Evolutionary conservation across 2,329 filamentous ascomycete genomes (phyloP).

Genomic region (Albophoma yamanashiensis): DNA sequence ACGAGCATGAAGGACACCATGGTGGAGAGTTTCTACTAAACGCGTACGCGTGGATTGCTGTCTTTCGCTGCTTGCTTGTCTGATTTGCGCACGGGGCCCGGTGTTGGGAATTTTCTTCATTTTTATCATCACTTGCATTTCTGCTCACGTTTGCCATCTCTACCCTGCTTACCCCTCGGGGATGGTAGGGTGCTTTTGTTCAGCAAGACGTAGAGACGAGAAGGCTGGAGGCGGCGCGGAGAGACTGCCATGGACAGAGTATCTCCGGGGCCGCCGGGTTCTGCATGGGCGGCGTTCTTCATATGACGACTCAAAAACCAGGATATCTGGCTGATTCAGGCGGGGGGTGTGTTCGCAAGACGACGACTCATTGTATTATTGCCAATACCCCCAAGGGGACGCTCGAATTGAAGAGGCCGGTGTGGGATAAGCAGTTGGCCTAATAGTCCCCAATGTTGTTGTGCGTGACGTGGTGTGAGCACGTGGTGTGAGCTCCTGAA

Average conservation of each 20-base stretch:
- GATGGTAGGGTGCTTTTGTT: slow-evolving; percentile 1
- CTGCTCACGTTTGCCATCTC: neutral
- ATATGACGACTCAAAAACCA: neutral
- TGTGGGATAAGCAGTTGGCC: neutral
- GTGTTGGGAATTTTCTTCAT: slow-evolving; percentile 4
- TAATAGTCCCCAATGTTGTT: too few relatives aligned
- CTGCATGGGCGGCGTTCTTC: neutral
- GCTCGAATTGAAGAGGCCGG: neutral
- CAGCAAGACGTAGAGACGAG: neutral
- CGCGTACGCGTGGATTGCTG: slow-evolving; percentile 2
- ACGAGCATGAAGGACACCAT: slow-evolving; percentile 91
- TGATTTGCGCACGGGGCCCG: slow-evolving; percentile 3
- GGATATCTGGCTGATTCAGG: neutral
- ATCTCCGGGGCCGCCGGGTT: neutral
- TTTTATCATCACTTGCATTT: neutral
- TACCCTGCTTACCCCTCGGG: slow-evolving; percentile 1
- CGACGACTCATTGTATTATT: neutral
- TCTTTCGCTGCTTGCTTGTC: slow-evolving; percentile 5
- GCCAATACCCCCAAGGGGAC: neutral
- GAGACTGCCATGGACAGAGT: neutral
- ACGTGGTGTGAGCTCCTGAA: neutral
- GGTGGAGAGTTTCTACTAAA: slow-evolving; percentile 96
- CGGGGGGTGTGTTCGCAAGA: neutral
- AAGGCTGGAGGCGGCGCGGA: neutral
- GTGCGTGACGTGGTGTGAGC: neutral